Evolutionary conservation across 2,329 filamentous ascomycete species (phyloP).

Genomic region (Arthrinium phaeospermum): DNA sequence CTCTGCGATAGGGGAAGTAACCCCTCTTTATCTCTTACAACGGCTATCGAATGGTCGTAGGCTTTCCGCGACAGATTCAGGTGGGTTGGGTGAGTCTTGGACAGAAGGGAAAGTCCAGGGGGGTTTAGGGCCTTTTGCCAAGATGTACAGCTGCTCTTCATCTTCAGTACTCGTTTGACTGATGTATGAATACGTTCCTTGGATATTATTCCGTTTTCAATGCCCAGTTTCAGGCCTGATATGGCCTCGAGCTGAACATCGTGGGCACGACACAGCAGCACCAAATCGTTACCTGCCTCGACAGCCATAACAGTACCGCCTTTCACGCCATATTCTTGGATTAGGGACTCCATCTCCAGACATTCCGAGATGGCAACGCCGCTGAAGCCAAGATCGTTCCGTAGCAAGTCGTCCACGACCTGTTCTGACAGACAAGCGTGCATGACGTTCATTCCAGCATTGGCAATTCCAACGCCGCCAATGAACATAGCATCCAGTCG

Average conservation of each 20-base stretch:
- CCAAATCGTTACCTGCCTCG: slow-evolving; percentile 91
- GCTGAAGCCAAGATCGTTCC: slow-evolving; percentile 87
- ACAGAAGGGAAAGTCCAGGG: slow-evolving; percentile 75
- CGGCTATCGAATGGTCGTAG: slow-evolving; percentile 91
- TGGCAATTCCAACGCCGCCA: slow-evolving; percentile 90
- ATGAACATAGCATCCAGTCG: slow-evolving; percentile 92
- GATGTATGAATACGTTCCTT: slow-evolving; percentile 82
- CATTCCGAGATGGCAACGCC: slow-evolving; percentile 96
- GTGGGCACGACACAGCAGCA: slow-evolving; percentile 87
- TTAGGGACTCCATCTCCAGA: slow-evolving; percentile 94
- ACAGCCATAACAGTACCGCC: slow-evolving; percentile 98
- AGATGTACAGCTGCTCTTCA: slow-evolving; percentile 86
- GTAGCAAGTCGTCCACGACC: slow-evolving; percentile 86
- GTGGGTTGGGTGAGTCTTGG: slow-evolving; percentile 82
- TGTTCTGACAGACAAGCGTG: slow-evolving; percentile 93
- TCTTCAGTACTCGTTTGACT: slow-evolving; percentile 73
- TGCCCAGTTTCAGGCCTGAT: slow-evolving; percentile 83
- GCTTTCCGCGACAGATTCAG: slow-evolving; percentile 80
- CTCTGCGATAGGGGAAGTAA: slow-evolving; percentile 82
- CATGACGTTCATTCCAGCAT: slow-evolving; percentile 90
- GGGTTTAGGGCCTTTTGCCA: slow-evolving; percentile 94
- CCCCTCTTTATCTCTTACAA: slow-evolving; percentile 87
- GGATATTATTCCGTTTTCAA: slow-evolving; percentile 89
- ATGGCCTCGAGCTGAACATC: slow-evolving; percentile 91
- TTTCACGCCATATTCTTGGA: slow-evolving; percentile 95